Evolutionary conservation across 768 basidiomycete genomes (phyloP), one percentile per base, ranked within the genome.

Genomic region (Vararia minispora): DNA sequence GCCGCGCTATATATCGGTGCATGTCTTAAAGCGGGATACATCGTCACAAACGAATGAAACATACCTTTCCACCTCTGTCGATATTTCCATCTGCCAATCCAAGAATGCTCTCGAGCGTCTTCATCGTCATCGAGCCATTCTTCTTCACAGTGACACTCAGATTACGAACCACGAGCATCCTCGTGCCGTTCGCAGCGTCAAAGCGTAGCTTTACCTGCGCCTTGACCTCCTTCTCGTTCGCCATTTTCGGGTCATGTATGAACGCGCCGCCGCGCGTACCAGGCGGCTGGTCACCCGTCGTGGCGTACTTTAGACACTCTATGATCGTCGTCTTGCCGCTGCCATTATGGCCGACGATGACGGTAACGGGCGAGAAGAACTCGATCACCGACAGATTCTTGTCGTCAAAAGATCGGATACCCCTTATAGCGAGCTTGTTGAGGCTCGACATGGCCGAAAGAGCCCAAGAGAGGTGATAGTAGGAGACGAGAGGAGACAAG

Each of bases 301-400:
- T 95, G 9, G 89, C 90, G 56, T 99, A 99, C 66, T 98, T 98
- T 58, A 99, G 74, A 62, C 94, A 98, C 68, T 99, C 95, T 59
- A 99, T 98, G 55, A 98, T 86, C 1, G 94, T 99, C 3, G 95
- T 99, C 64, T 99, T 99, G 30, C 95, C 95, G 50, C 87, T 91
- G 13, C 95, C 95, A 60, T 99, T 99, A 65, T 91, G 87, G 2
- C 95, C 95, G 2, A 98, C 91, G 43, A 99, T 98, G 59, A 99
- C 92, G 0, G 95, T 99, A 39, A 99, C 84, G 6, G 95, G 95
- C 14, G 80, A 79, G 63, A 90, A 97, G 64, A 99, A 99, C 59
- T 98, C 87, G 57, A 99, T 94, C 49, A 98, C 73, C 2, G 87
- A 71, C 46, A 91, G 75, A 47, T 82, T 74, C 52, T 97, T 94